Conservation (phyloP, 208 protist genomes). For the Wallacemonas sp. region DNA sequence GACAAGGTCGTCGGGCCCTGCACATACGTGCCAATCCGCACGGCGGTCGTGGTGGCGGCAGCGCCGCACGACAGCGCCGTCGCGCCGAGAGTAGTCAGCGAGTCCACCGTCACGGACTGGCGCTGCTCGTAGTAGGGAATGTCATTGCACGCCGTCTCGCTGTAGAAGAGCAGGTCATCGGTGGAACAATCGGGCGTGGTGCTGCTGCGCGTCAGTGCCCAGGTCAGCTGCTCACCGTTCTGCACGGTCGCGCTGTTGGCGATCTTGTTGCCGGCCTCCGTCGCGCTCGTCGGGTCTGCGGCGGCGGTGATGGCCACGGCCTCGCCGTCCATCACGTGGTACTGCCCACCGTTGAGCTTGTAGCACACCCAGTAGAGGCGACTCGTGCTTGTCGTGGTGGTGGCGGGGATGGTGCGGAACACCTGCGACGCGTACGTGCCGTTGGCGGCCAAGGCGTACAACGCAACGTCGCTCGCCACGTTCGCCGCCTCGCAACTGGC, state of each 20-base stretch:
- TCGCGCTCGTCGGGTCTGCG: conserved; percentile 51
- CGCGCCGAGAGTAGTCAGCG: conserved; percentile 30
- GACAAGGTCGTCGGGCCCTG: conserved; percentile 24
- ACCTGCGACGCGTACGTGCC: conserved; percentile 70
- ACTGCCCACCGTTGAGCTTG: conserved; percentile 85
- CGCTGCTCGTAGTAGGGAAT: conserved; percentile 60
- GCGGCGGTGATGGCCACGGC: conserved; percentile 27
- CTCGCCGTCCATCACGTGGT: conserved; percentile 51
- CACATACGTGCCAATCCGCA: background rate
- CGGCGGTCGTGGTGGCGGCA: conserved; percentile 5
- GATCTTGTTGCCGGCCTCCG: conserved; percentile 32
- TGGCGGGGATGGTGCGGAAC: conserved; percentile 20
- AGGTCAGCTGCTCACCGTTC: conserved; percentile 58
- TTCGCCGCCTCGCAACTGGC: conserved; percentile 19
- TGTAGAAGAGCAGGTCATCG: conserved; percentile 76
- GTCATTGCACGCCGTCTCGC: conserved; percentile 63
- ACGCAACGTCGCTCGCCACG: conserved; percentile 18
- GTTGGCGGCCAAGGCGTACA: conserved; percentile 67
- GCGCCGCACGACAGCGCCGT: conserved; percentile 27
- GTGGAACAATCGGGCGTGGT: conserved; percentile 17
- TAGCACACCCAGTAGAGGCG: conserved; percentile 80
- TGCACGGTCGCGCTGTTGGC: conserved; percentile 12
- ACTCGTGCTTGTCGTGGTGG: background rate
- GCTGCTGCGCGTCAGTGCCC: conserved; percentile 47
- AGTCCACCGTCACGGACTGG: conserved; percentile 5